Percentiles rank a stretch among this genome's conserved stretches.
These are phyloP conservation scores for Penicillium sp. DNA, from an alignment of 2,329 filamentous ascomycete genomes.

Conservation along the genomic window DNA sequence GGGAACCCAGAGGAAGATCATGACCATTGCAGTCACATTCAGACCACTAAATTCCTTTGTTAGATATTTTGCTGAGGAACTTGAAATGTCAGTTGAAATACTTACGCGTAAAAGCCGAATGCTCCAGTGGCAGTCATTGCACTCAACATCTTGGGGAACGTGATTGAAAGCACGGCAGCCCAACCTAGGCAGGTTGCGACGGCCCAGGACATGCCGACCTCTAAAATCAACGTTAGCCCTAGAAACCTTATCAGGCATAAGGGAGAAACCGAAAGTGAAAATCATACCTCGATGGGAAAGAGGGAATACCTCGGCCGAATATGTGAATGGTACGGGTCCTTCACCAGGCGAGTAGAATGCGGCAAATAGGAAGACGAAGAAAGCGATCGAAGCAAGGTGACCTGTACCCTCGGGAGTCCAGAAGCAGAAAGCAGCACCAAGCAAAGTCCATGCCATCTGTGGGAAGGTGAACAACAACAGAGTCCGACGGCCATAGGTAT, in stretches of 20 bases:
- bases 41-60: conserved; percentile 41
- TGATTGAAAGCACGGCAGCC: conserved; percentile 51
- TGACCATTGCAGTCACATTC: conserved; percentile 59
- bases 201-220: conserved; percentile 50
- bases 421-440: conserved; percentile 61
- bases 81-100: not conserved
- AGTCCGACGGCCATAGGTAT: conserved; percentile 63
- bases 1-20: conserved; percentile 63
- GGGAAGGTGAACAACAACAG: conserved; percentile 66
- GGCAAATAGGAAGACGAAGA: conserved; percentile 65
- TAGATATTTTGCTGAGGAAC: not conserved
- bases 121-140: conserved; percentile 53
- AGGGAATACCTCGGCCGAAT: conserved; percentile 56
- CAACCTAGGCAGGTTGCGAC: conserved; percentile 49
- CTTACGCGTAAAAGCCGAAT: conserved; percentile 59
- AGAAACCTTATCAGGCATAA: conserved; percentile 15
- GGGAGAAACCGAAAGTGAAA: not conserved
- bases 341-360: conserved; percentile 65
- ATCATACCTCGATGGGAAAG: conserved; percentile 51
- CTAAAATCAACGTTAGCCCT: conserved; percentile 30
- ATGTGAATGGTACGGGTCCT: conserved; percentile 54
- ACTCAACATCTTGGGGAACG: conserved; percentile 48
- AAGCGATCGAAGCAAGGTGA: conserved; percentile 54
- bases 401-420: conserved; percentile 48
- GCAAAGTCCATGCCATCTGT: conserved; percentile 65